Conservation (phyloP, 2,329 filamentous ascomycete genomes). For the Paracoccidioides brasiliensis region DNA sequence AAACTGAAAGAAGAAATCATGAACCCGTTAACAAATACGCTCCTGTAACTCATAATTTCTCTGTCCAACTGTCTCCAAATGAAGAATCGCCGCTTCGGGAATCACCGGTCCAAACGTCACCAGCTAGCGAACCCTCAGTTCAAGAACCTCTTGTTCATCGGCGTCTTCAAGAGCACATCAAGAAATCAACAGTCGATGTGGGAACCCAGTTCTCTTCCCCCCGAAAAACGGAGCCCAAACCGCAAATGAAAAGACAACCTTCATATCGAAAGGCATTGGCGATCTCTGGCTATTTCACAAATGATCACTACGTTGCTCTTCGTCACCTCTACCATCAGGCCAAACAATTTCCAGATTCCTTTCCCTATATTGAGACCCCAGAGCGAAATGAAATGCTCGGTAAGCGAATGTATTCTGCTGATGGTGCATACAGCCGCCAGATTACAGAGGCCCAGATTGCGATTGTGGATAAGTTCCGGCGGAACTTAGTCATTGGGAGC, state of each 20-base stretch:
- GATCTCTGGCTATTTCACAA: conserved; percentile 29
- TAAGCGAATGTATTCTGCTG: conserved; percentile 31
- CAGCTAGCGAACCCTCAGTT: not conserved
- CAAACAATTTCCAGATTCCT: conserved; percentile 25
- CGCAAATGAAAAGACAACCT: not conserved
- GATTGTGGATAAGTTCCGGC: conserved; percentile 29
- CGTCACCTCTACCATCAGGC: conserved; percentile 28
- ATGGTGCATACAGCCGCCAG: conserved; percentile 27
- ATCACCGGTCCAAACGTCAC: not conserved
- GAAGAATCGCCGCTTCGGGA: not conserved
- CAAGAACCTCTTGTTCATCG: not conserved
- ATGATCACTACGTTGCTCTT: conserved; percentile 29
- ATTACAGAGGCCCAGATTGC: conserved; percentile 32
- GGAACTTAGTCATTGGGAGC: conserved; percentile 24
- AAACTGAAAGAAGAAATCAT: not conserved
- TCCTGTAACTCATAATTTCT: not conserved
- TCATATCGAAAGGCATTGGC: conserved; percentile 15
- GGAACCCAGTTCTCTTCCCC: conserved; percentile 1
- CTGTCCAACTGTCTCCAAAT: not conserved
- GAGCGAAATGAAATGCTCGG: conserved; percentile 28
- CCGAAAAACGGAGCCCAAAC: not conserved
- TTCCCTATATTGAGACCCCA: conserved; percentile 24
- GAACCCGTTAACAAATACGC: not conserved
- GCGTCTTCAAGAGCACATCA: not conserved
- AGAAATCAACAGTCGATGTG: not conserved